Percentiles rank a stretch among this genome's conserved stretches.
Evolutionary conservation across 1,284 basidiomycete species (phyloP).

Genomic region (Ustilago crameri): DNA sequence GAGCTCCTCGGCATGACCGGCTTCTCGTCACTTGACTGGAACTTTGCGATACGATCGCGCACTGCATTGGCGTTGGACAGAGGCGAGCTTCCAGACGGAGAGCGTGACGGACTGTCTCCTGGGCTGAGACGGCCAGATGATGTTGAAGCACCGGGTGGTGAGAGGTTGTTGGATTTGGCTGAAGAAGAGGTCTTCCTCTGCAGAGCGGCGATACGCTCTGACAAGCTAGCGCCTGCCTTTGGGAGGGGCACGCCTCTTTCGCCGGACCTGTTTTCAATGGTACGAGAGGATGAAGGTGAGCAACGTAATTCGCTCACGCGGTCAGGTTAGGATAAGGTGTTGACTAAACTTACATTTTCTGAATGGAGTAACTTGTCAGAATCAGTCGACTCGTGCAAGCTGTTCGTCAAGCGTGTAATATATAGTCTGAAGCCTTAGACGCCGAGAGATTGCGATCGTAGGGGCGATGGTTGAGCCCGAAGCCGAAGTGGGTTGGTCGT

Average conservation of each 20-base stretch:
- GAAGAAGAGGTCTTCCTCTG: slow-evolving; percentile 55
- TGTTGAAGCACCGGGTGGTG: slow-evolving; percentile 21
- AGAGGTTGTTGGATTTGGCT: slow-evolving; percentile 28
- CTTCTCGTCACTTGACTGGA: slow-evolving; percentile 53
- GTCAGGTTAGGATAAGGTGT: no score
- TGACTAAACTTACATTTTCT: slow-evolving; percentile 18
- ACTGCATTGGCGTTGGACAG: slow-evolving; percentile 37
- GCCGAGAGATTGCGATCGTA: no score
- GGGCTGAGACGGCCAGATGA: slow-evolving; percentile 38
- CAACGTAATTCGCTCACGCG: neutral
- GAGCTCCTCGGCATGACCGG: slow-evolving; percentile 58
- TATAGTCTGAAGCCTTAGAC: no score
- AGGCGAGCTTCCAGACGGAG: slow-evolving; percentile 26
- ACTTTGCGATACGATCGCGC: slow-evolving; percentile 58
- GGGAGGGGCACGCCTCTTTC: slow-evolving; percentile 34
- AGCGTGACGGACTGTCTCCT: slow-evolving; percentile 39
- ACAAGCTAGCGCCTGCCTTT: slow-evolving; percentile 51
- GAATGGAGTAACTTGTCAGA: no score
- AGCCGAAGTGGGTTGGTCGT: no score
- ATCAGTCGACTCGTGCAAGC: no score
- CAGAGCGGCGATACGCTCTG: slow-evolving; percentile 61
- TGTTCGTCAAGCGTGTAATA: no score
- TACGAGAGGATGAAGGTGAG: neutral
- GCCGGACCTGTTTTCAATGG: slow-evolving; percentile 15
- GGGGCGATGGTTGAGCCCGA: no score